Conservation (phyloP, 1,139 yeast genomes). For the Scheffersomyces cryptocercus region DNA sequence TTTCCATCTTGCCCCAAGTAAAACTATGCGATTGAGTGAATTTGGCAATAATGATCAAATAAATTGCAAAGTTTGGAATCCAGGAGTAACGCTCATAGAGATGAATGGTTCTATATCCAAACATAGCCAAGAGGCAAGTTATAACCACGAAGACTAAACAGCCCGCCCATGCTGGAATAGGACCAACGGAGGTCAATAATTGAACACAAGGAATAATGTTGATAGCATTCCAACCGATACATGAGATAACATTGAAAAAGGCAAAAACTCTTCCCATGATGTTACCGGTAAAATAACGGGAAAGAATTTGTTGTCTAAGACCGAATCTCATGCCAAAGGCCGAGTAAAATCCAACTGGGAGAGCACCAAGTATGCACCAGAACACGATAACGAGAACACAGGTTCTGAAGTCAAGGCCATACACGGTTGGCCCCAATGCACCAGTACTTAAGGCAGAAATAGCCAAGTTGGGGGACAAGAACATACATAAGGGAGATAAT, state of each 20-base stretch:
- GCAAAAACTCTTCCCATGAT: conserved; percentile 33
- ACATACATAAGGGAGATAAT: conserved; percentile 27
- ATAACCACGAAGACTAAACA: conserved; percentile 30
- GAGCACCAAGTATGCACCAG: conserved; percentile 26
- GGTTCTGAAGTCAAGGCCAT: conserved; percentile 33
- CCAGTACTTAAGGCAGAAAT: conserved; percentile 32
- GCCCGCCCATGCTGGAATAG: conserved; percentile 35
- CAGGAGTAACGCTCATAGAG: conserved; percentile 29
- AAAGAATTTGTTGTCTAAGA: conserved; percentile 33
- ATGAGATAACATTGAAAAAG: conserved; percentile 29
- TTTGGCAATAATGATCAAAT: conserved; percentile 27
- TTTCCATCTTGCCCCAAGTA: conserved; percentile 30
- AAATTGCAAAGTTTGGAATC: conserved; percentile 29
- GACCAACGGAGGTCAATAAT: conserved; percentile 24
- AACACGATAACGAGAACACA: conserved; percentile 29
- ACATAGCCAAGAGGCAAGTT: conserved; percentile 26
- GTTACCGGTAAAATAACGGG: conserved; percentile 33
- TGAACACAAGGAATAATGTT: conserved; percentile 36
- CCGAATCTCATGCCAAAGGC: conserved; percentile 33
- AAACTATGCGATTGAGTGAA: conserved; percentile 24
- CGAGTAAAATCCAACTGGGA: conserved; percentile 34
- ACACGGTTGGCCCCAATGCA: conserved; percentile 30
- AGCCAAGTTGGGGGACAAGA: conserved; percentile 33
- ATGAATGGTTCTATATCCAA: conserved; percentile 32
- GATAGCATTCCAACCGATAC: conserved; percentile 40